Evolutionary conservation across 139 green algal species (phyloP).

Genomic region (Volvox reticuliferus): DNA sequence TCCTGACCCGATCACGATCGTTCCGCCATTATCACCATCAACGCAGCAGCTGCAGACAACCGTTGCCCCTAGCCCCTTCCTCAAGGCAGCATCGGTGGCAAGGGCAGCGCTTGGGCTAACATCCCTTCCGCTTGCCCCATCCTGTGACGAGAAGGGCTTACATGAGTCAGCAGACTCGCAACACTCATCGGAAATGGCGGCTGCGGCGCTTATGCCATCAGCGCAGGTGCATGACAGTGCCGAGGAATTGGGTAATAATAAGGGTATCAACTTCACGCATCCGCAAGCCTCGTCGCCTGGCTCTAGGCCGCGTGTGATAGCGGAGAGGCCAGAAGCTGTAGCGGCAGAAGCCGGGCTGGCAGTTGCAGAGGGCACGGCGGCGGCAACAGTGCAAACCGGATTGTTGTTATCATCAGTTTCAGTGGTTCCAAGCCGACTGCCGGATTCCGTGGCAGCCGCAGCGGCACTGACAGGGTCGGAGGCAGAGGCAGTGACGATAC

Average conservation of each 20-base stretch:
- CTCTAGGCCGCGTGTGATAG: neutral
- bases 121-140: neutral
- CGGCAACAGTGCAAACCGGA: neutral
- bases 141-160: no score
- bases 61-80: constrained; percentile 5
- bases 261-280: no score
- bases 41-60: neutral
- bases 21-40: neutral
- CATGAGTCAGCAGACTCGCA: neutral
- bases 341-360: neutral
- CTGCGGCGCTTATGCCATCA: neutral
- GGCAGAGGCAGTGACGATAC: neutral
- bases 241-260: neutral
- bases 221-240: neutral
- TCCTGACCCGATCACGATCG: neutral
- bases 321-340: neutral
- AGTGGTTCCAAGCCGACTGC: no score
- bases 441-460: neutral
- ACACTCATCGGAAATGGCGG: neutral
- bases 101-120: neutral
- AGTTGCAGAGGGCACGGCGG: neutral
- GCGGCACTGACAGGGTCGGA: neutral
- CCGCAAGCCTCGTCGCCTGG: no score
- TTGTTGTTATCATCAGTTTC: no score
- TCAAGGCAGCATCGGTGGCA: constrained; percentile 3